Evolutionary conservation across 2,329 filamentous ascomycete species (phyloP).

Genomic region (Mollisia scopiformis): DNA sequence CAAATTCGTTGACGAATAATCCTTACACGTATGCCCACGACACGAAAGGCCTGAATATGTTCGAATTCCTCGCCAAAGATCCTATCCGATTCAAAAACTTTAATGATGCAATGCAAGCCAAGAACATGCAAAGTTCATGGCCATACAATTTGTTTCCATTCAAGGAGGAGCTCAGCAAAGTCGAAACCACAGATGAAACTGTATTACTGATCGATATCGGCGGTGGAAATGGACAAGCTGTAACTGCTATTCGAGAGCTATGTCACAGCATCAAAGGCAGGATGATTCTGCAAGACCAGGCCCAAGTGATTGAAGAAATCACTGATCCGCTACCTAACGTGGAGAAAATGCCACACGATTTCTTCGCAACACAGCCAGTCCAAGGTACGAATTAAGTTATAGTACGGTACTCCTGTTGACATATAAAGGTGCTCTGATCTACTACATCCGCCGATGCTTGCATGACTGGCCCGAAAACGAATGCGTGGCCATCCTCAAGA

Average conservation of each 20-base stretch:
- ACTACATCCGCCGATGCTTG: constrained; percentile 32
- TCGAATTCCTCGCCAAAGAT: constrained; percentile 30
- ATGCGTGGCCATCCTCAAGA: constrained; percentile 30
- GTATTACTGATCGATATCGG: constrained; percentile 30
- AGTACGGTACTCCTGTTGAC: too few species aligned
- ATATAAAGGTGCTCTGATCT: constrained; percentile 34
- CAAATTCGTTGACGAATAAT: constrained; percentile 26
- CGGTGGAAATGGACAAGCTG: constrained; percentile 22
- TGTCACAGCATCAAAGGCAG: constrained; percentile 22
- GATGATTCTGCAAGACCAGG: constrained; percentile 34
- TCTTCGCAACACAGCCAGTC: constrained; percentile 33
- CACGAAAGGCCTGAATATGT: constrained; percentile 30
- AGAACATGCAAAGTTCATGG: constrained; percentile 14
- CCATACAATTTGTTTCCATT: constrained; percentile 29
- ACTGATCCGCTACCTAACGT: constrained; percentile 27
- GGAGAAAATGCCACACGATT: constrained; percentile 34
- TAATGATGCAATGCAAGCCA: constrained; percentile 33
- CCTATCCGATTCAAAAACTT: constrained; percentile 32
- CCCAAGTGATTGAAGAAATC: constrained; percentile 29
- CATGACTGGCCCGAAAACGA: constrained; percentile 32
- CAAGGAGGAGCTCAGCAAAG: constrained; percentile 20
- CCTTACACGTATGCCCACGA: constrained; percentile 34
- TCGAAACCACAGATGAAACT: constrained; percentile 27
- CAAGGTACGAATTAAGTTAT: constrained; percentile 30
- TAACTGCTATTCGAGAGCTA: constrained; percentile 20